Conservation (phyloP, 805 yeast genomes). For the Ogataea pilisensis region DNA sequence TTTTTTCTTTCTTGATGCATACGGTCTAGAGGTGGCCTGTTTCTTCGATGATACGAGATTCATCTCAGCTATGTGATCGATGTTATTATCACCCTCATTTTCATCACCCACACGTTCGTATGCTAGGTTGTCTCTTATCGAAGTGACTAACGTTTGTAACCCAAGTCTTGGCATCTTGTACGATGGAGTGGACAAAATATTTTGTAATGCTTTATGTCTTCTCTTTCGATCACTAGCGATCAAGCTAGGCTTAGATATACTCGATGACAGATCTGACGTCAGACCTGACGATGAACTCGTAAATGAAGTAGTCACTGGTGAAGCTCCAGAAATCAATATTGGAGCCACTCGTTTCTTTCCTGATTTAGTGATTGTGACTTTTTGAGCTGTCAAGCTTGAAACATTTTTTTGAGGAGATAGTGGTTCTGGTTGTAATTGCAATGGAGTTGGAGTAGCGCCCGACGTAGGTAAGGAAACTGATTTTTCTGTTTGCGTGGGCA, state of each 20-base stretch:
- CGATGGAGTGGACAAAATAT: conserved; percentile 37
- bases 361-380: conserved; percentile 63
- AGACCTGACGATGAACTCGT: conserved; percentile 20
- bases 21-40: conserved; percentile 29
- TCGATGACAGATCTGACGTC: too few relatives aligned
- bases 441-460: too few relatives aligned
- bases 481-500: too few relatives aligned
- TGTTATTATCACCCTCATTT: conserved; percentile 39
- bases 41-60: conserved; percentile 31
- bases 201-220: conserved; percentile 22
- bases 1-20: conserved; percentile 32
- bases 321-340: conserved; percentile 49
- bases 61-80: conserved; percentile 39
- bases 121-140: conserved; percentile 39
- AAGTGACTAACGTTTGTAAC: conserved; percentile 58
- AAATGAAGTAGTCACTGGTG: conserved; percentile 8
- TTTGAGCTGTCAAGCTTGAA: conserved; percentile 31
- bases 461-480: too few relatives aligned
- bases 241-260: too few relatives aligned
- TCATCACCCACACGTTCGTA: conserved; percentile 24
- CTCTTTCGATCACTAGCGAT: conserved; percentile 14
- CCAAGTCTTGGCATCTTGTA: conserved; percentile 62
- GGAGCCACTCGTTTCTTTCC: conserved; percentile 79
- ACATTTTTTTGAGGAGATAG: conserved; percentile 10
- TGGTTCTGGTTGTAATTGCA: background rate